Evolutionary conservation across 768 basidiomycete genomes (phyloP), one percentile per base, ranked within the genome.

Genomic region (Zangia roseola): DNA sequence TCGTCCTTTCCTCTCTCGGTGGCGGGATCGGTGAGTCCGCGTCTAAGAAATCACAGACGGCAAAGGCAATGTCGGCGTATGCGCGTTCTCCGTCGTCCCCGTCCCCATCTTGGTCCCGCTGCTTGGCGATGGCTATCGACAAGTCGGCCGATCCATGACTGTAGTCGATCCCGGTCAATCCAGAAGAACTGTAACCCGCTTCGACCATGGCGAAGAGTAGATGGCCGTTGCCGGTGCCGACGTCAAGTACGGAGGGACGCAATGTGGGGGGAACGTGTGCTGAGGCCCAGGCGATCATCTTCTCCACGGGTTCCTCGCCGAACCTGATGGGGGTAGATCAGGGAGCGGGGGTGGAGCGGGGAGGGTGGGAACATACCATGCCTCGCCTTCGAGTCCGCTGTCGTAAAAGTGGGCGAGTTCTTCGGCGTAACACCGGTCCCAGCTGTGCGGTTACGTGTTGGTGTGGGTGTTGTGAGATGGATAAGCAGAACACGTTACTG

Each of bases 141-240:
- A 93, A 75, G 36, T 75, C 72, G 10, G 91, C 77, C 1, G 91
- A 88, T 39, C 80, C 85, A 26, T 74, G 64, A 54, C 88, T 88
- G 67, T 91, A 93, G 64, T 93, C 91, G 41, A 91, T 75, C 6
- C 91, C 91, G 19, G 70, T 65, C 16, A 91, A 69, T 31, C 56
- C 69, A 8, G 70, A 61, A 0, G 78, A 56, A 19, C 74, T 60
- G 62, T 91, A 92, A 1, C 84, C 85, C 0, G 78, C 83, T 21
- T 88, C 83, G 34, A 72, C 71, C 25, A 93, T 75, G 1, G 83
- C 83, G 56, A 91, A 82, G 10, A 90, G 75, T 14, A 92, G 69
- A 2, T 82, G 79, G 36, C 91, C 91, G 55, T 92, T 93, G 2
- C 91, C 91, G 47, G 80, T 81, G 23, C 91, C 91, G 26, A 93